Conservation (phyloP, 345 rosid species). For the Citrus mangshanensis region DNA sequence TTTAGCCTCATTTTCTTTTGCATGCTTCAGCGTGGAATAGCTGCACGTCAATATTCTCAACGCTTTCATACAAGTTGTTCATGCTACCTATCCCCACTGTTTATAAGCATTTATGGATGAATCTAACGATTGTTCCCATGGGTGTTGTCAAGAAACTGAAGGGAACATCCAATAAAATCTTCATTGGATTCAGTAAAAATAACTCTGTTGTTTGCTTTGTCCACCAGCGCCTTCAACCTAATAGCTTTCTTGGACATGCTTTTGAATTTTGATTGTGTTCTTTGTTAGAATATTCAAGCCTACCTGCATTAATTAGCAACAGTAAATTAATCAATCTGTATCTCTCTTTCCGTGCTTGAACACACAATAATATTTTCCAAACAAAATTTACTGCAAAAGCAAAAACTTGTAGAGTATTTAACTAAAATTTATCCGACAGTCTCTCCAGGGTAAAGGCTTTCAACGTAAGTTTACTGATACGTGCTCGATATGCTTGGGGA, state of each 20-base stretch:
- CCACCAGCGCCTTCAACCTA: too few species aligned
- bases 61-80: slow-evolving; percentile 23
- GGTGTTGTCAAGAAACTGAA: slow-evolving; percentile 27
- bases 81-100: slow-evolving; percentile 3
- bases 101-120: neutral
- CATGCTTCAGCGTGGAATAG: neutral
- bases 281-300: neutral
- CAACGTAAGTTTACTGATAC: too few species aligned
- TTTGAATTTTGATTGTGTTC: too few species aligned
- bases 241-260: too few species aligned
- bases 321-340: neutral
- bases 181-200: slow-evolving; percentile 14
- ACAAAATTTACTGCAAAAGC: neutral
- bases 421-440: too few species aligned
- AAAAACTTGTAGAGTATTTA: neutral
- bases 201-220: slow-evolving; percentile 9
- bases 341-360: neutral
- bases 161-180: slow-evolving; percentile 25
- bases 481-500: too few species aligned
- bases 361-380: neutral
- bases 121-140: slow-evolving; percentile 15
- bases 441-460: too few species aligned
- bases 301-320: neutral
- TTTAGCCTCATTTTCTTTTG: slow-evolving; percentile 11
- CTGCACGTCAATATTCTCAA: slow-evolving; percentile 11